Base-by-base conservation (phyloP, 2,329 filamentous ascomycete species). In the Fusarium piperis region DNA sequence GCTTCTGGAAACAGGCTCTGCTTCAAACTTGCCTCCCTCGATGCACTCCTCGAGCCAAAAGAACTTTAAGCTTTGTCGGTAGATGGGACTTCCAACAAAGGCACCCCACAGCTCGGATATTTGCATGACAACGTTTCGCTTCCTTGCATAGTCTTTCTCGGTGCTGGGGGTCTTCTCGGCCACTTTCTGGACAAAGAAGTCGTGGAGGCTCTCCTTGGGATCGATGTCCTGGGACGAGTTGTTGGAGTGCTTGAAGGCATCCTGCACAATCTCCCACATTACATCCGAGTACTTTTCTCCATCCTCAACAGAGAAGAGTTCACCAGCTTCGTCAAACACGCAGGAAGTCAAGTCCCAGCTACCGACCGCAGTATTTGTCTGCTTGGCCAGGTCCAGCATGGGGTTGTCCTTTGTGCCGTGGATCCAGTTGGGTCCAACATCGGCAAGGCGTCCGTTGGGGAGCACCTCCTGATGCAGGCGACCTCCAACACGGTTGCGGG, bases 21-120 rank as follows among this genome's bases (percentile, higher is more conserved):
- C 10, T 16, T 44, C 16, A 6, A 44, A 75, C 83, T 73, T 77
- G 89, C 89, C 88, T 51, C 92, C 92, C 77, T 94, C 92, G 59
- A 94, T 90, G 71, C 91, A 93, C 79, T 94, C 91, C 77, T 94
- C 92, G 6, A 94, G 78, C 91, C 92, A 94, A 78, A 94, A 93
- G 81, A 90, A 94, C 81, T 91, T 93, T 33, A 94, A 82, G 73
- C 91, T 93, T 78, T 94, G 92, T 28, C 77, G 86, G 59, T 85
- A 81, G 10, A 93, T 83, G 0, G 89, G 86, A 65, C 87, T 91
- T 15, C 92, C 92, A 7, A 94, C 86, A 77, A 93, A 94, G 0
- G 88, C 88, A 3, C 92, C 92, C 91, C 92, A 94, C 74, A 89
- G 85, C 72, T 91, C 88, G 4, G 89, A 88, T 77, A 88, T 80